Evolutionary conservation across 352 stramenopile species (phyloP), one percentile per base, ranked within the genome.

Genomic region (Phytopythium chamaehyphon): DNA sequence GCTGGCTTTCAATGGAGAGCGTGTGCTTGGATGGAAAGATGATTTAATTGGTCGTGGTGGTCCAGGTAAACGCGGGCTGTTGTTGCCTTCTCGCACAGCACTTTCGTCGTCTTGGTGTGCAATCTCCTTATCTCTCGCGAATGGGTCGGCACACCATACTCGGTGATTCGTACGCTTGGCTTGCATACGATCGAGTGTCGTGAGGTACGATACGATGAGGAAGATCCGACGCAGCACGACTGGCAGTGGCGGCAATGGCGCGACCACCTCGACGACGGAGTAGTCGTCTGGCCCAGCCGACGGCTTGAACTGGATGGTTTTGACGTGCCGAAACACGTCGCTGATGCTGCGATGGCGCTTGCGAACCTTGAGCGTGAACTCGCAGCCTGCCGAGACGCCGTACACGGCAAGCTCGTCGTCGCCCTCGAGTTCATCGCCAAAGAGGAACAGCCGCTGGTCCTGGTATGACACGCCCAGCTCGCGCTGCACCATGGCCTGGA

Each of bases 301-400:
- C 22, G 43, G 60, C 3, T 51, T 40, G 51, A 86, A 84, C 7
- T 56, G 61, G 18, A 90, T 66, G 1, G 72, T 79, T 21, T 76
- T 76, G 55, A 88, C 78, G 16, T 70, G 86, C 37, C 62, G 70
- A 61, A 73, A 82, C 22, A 84, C 60, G 50, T 85, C 74, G n/a
- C 80, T 78, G 40, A 90, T 86, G 22, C 66, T 57, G 10, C 80
- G 75, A 49, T 73, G 86, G 6, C 61, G 64, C 39, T 80, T 82
- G 4, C 62, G 58, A 3, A 70, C 57, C 35, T 60, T 61, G 23
- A 90, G 56, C 9, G 73, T 67, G 37, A 90, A 38, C 2, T 82
- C 63, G 24, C 71, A 83, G 26, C 66, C 62, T 36, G 84, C 64
- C 38, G 82, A 60, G 40, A 90, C 65, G 9, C 71, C 75, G 55